Evolutionary conservation across 768 basidiomycete genomes (phyloP).

Genomic region (Pulveroboletus sp.): DNA sequence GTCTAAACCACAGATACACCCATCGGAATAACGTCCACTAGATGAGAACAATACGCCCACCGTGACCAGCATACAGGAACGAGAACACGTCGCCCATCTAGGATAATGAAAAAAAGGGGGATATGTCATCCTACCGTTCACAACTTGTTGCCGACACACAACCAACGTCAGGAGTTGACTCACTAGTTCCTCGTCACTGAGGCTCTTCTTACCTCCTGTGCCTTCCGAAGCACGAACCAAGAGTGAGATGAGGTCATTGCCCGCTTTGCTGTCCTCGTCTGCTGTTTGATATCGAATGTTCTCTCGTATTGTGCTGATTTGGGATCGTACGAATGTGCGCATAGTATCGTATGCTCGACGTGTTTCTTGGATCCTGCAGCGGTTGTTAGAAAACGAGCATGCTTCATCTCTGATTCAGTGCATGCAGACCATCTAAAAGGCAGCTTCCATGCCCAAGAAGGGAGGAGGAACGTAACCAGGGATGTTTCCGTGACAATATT

Average conservation of each 20-base stretch:
- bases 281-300: neutral
- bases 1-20: constrained; percentile 5
- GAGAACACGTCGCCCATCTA: constrained; percentile 50
- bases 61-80: constrained; percentile 55
- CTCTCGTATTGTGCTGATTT: constrained; percentile 6
- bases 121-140: neutral
- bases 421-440: constrained; percentile 12
- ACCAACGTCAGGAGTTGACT: neutral
- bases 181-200: constrained; percentile 17
- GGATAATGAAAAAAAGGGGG: neutral
- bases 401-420: neutral
- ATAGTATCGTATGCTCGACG: constrained; percentile 18
- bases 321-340: constrained; percentile 15
- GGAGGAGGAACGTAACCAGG: constrained; percentile 2
- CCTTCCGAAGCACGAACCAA: constrained; percentile 16
- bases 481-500: constrained; percentile 2
- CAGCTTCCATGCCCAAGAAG: constrained; percentile 19
- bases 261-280: neutral
- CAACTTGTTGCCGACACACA: neutral
- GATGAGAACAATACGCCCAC: constrained; percentile 22
- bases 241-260: constrained; percentile 14
- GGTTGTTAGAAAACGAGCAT: neutral
- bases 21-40: neutral
- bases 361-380: constrained; percentile 12
- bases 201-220: constrained; percentile 10